Conservation (phyloP, 202 grass and related monocot species). For the Dendrocalamus latiflorus region DNA sequence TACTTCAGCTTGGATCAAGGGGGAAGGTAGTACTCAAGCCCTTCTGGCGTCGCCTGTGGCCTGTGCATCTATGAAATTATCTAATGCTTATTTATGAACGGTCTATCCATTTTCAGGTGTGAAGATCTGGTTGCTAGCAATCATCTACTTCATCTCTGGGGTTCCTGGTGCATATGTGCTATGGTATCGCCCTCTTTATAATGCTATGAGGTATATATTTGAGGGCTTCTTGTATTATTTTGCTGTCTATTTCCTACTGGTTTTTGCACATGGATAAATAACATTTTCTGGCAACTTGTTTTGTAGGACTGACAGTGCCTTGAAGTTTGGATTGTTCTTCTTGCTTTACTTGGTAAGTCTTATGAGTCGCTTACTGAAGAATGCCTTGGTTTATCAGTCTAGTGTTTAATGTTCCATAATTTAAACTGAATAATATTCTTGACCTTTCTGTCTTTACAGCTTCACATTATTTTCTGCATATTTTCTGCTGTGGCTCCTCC, state of each 20-base stretch:
- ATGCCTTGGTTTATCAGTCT: no score
- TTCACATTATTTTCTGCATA: slow-evolving; percentile 84
- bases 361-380: slow-evolving; percentile 17
- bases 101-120: slow-evolving; percentile 55
- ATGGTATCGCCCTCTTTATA: slow-evolving; percentile 98
- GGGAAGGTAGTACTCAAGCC: slow-evolving; percentile 53
- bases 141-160: slow-evolving; percentile 97
- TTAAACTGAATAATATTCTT: no score
- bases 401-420: no score
- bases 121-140: slow-evolving; percentile 94
- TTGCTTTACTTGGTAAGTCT: slow-evolving; percentile 73
- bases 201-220: slow-evolving; percentile 83
- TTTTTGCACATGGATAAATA: slow-evolving; percentile 23
- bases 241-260: not conserved
- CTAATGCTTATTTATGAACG: slow-evolving; percentile 6
- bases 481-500: slow-evolving; percentile 94
- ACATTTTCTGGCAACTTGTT: slow-evolving; percentile 23
- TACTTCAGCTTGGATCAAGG: slow-evolving; percentile 96
- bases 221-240: not conserved
- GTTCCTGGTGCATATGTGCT: slow-evolving; percentile 95
- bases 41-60: not conserved
- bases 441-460: slow-evolving; percentile 43
- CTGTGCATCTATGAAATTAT: slow-evolving; percentile 1
- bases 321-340: slow-evolving; percentile 97
- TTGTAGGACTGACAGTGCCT: slow-evolving; percentile 94